These are phyloP conservation scores for Eimeria praecox DNA, from an alignment of 169 alveolate species.

Conservation along the genomic window DNA sequence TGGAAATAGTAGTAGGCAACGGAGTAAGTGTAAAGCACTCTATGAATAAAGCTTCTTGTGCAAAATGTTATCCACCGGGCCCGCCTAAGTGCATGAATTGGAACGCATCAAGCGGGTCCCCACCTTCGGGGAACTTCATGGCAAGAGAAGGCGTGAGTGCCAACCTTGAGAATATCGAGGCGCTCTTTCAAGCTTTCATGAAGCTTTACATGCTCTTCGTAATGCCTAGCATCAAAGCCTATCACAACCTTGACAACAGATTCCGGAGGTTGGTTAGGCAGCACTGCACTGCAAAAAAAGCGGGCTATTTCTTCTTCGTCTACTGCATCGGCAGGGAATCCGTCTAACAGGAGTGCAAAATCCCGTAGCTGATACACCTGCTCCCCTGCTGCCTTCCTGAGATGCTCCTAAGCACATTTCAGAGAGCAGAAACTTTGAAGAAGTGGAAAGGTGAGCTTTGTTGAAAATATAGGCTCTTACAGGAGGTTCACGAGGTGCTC, in stretches of 20 bases:
- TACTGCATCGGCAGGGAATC: slow-evolving; percentile 75
- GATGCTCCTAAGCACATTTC: slow-evolving; percentile 36
- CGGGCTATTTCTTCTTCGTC: slow-evolving; percentile 78
- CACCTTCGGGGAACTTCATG: not conserved
- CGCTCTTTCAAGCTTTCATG: slow-evolving; percentile 41
- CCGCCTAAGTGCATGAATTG: not conserved
- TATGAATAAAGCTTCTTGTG: not conserved
- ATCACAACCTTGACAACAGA: slow-evolving; percentile 80
- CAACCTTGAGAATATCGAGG: slow-evolving; percentile 61
- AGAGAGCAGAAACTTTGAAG: not conserved
- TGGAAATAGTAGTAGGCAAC: not conserved
- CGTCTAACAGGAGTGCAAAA: slow-evolving; percentile 72
- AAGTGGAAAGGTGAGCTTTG: not conserved
- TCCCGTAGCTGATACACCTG: slow-evolving; percentile 76
- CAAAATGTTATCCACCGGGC: not conserved
- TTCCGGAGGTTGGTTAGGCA: slow-evolving; percentile 47
- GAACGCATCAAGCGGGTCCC: not conserved
- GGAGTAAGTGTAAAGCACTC: not conserved
- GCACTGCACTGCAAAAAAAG: slow-evolving; percentile 33
- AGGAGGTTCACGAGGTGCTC: not conserved
- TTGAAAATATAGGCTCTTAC: not conserved
- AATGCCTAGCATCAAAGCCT: slow-evolving; percentile 77
- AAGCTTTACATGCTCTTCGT: slow-evolving; percentile 72
- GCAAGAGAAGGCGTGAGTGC: slow-evolving; percentile 10
- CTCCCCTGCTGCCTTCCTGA: slow-evolving; percentile 68